Conservation (phyloP, 805 yeast species). For the Nakazawaea peltata region DNA sequence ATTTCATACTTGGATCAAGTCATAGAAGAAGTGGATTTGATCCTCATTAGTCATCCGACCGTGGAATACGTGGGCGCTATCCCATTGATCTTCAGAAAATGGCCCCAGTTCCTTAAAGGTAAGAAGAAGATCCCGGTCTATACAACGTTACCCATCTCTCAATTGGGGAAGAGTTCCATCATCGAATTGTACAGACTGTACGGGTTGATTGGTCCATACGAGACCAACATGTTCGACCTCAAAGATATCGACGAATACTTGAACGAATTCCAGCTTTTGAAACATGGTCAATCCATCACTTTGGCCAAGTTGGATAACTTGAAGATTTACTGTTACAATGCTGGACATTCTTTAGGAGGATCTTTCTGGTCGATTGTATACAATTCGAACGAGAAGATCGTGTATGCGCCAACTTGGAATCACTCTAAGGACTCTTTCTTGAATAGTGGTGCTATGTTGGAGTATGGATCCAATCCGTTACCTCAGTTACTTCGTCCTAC, state of each 20-base stretch:
- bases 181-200: slow-evolving; percentile 70
- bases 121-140: slow-evolving; percentile 68
- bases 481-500: slow-evolving; percentile 69
- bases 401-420: slow-evolving; percentile 92
- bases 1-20: slow-evolving; percentile 33
- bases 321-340: slow-evolving; percentile 71
- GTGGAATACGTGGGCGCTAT: slow-evolving; percentile 75
- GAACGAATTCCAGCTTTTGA: slow-evolving; percentile 65
- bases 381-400: slow-evolving; percentile 68
- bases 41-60: slow-evolving; percentile 84
- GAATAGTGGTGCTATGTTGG: slow-evolving; percentile 51
- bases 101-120: slow-evolving; percentile 46
- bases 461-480: slow-evolving; percentile 45
- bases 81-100: slow-evolving; percentile 51
- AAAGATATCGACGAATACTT: slow-evolving; percentile 58
- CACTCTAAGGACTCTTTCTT: slow-evolving; percentile 84
- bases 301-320: slow-evolving; percentile 55
- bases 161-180: slow-evolving; percentile 77
- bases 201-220: slow-evolving; percentile 71
- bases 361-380: slow-evolving; percentile 69
- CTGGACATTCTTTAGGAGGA: slow-evolving; percentile 94
- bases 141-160: slow-evolving; percentile 84
- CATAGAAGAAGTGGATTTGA: slow-evolving; percentile 48
- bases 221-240: slow-evolving; percentile 48
- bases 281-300: slow-evolving; percentile 69